Base-by-base conservation (phyloP, 1,284 basidiomycete genomes). In the Pseudozyma hubeiensis region DNA sequence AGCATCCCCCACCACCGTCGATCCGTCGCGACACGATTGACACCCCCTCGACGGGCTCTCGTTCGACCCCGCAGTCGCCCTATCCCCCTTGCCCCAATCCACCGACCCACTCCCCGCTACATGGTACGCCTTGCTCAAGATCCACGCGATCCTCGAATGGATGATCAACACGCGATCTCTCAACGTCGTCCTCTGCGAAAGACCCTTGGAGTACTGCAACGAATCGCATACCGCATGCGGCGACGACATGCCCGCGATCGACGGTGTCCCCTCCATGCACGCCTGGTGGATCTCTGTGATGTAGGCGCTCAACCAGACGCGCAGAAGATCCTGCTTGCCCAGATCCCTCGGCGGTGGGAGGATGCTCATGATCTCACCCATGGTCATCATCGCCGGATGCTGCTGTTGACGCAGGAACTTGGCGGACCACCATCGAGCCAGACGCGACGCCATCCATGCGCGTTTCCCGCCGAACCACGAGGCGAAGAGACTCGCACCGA, bases 361-460 rank as follows among this genome's bases (percentile, higher is more conserved):
- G 51, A 69, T 63, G 43, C 52, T 55, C 66, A 69, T 69, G 60
- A 69, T 69, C 31, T 69, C 66, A 19, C 60, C 66, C 66, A 69
- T 69, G 4, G 66, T 69, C 66, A 70, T 56, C 59, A 62, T 64
- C 16, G 66, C 64, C 16, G 56, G 61, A 33, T 71, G 69, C 33
- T 69, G 66, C 29, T 69, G 66, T 50, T 69, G 66, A 7, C 66
- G 55, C 5, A 69, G 19, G 4, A 69, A 69, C 35, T 69, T 69
- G 47, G 66, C 66, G 10, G 55, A 59, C 66, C 66, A 69, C 66
- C 66, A 69, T 14, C 66, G 33, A 0, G 60, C 66, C 4, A 69
- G 44, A 7, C 66, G 51, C n/a, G 66, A 69, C 8, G 66, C 66
- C 55, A 69, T 69, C 66, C 66, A 69, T 6, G 66, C 66, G 8